Conservation (phyloP, 257 asterid genomes). For the Rauvolfia tetraphylla region DNA sequence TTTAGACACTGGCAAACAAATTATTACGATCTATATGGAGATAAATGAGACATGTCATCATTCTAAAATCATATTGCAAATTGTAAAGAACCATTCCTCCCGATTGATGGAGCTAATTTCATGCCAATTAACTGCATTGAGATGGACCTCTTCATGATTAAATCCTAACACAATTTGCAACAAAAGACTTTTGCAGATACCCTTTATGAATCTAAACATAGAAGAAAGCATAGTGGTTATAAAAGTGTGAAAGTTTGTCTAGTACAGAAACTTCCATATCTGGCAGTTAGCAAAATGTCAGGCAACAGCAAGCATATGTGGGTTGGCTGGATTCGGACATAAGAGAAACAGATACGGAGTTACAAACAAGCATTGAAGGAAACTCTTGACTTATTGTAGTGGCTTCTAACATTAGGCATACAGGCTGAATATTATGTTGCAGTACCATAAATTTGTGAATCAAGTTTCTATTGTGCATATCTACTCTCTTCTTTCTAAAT, state of each 20-base stretch:
- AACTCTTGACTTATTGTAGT: not conserved
- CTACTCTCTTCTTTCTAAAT: not conserved
- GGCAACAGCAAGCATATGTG: not conserved
- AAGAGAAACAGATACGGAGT: not conserved
- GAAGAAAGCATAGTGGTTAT: not conserved
- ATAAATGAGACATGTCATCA: not conserved
- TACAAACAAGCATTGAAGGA: not conserved
- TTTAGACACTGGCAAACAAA: not conserved
- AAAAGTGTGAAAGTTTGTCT: not conserved
- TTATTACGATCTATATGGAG: not conserved
- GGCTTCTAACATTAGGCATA: not conserved
- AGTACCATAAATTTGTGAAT: not conserved
- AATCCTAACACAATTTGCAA: not conserved
- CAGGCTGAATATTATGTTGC: not conserved
- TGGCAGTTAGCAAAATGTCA: constrained; percentile 1
- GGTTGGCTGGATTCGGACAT: not conserved
- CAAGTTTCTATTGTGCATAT: not conserved
- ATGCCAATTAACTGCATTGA: not conserved
- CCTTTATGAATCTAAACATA: not conserved
- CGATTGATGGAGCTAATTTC: not conserved
- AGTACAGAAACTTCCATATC: not conserved
- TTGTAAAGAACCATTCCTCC: not conserved
- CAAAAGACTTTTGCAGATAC: not conserved
- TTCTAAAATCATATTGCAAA: not conserved
- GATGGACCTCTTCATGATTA: not conserved